Evolutionary conservation across 768 basidiomycete genomes (phyloP).

Genomic region (Lactifluus hygrophoroides): DNA sequence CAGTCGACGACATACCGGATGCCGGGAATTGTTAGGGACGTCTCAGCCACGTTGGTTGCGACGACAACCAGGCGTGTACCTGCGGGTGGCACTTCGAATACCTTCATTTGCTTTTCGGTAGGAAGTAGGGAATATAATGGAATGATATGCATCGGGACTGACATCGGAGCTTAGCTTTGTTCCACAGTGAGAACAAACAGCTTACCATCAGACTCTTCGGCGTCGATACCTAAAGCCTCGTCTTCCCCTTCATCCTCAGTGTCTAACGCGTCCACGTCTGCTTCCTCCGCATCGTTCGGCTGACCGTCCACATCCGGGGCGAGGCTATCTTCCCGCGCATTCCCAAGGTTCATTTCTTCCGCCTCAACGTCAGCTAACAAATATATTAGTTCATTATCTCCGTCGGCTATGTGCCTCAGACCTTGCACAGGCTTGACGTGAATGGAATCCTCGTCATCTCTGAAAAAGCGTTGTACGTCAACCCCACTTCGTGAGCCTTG

Average conservation of each 20-base stretch:
- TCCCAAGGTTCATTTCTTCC: conserved; percentile 72
- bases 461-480: conserved; percentile 11
- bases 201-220: conserved; percentile 62
- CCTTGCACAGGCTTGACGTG: conserved; percentile 42
- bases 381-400: conserved; percentile 4
- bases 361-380: conserved; percentile 61
- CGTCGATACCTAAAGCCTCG: conserved; percentile 48
- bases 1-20: conserved; percentile 98
- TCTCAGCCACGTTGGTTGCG: conserved; percentile 94
- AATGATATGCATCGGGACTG: conserved; percentile 90
- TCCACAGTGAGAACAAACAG: conserved; percentile 1
- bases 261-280: conserved; percentile 68
- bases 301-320: conserved; percentile 57
- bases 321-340: conserved; percentile 37
- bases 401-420: conserved; percentile 20
- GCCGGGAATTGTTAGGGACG: conserved; percentile 92
- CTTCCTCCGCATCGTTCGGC: conserved; percentile 40
- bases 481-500: conserved; percentile 8
- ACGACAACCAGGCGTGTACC: conserved; percentile 85
- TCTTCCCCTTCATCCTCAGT: conserved; percentile 56
- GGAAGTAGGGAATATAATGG: conserved; percentile 90
- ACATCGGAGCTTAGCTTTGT: background rate
- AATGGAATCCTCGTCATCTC: background rate
- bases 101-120: conserved; percentile 90
- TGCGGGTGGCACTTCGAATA: conserved; percentile 77